A percentile compares a stretch with the other conserved stretches of the same genome.
phyloP scores from a whole-genome alignment of 2,329 filamentous ascomycete species.

The Aspergillus terreus region DNA sequence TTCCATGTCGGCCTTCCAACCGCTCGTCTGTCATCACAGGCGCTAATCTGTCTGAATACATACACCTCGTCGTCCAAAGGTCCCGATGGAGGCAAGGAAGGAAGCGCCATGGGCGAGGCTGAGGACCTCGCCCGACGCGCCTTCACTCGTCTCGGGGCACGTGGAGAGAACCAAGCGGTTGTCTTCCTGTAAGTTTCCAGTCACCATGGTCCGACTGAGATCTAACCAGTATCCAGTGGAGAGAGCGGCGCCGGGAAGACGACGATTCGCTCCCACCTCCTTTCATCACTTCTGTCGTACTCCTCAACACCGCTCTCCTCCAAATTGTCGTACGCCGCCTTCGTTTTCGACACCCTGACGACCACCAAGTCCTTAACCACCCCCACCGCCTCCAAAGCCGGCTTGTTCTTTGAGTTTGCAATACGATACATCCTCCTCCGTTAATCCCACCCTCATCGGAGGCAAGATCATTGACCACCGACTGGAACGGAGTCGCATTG shows the following conservation, averaged over 20 bases:
- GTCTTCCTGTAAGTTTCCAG: constrained; percentile 74
- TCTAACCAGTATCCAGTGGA: constrained; percentile 57
- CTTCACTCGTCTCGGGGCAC: constrained; percentile 77
- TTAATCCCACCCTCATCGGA: constrained; percentile 83
- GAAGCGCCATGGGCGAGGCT: constrained; percentile 85
- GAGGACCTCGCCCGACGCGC: constrained; percentile 88
- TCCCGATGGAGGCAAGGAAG: constrained; percentile 84
- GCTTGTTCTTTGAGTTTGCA: constrained; percentile 92
- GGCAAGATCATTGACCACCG: constrained; percentile 93
- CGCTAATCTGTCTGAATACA: constrained; percentile 87
- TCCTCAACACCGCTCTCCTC: constrained; percentile 89
- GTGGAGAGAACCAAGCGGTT: constrained; percentile 89
- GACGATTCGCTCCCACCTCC: constrained; percentile 81
- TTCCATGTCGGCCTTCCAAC: constrained; percentile 91
- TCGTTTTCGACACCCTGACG: constrained; percentile 92
- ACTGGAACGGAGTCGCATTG: constrained; percentile 84
- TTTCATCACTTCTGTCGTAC: constrained; percentile 81
- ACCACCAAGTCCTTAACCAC: constrained; percentile 97
- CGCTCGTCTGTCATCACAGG: constrained; percentile 84
- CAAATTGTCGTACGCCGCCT: constrained; percentile 89
- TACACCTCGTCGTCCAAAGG: constrained; percentile 87
- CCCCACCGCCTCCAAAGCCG: constrained; percentile 90
- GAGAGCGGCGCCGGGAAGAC: constrained; percentile 97
- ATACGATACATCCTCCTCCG: constrained; percentile 83
- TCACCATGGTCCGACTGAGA: not conserved